Conservation (phyloP, 2,329 filamentous ascomycete species). For the Septoria petroselini region DNA sequence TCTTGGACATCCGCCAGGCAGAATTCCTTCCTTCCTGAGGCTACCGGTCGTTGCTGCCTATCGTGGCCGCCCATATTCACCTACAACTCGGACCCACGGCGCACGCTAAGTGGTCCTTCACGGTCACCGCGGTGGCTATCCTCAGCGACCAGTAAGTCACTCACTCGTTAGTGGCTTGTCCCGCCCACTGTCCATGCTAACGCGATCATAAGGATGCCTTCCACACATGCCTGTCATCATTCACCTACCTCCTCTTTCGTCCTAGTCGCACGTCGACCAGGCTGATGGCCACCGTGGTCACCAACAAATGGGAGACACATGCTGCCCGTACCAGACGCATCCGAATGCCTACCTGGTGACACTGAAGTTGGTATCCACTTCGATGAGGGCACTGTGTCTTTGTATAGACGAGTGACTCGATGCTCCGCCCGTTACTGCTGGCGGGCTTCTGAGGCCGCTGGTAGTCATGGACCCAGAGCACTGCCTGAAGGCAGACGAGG, state of each 20-base stretch:
- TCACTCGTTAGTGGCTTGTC: constrained; percentile 5
- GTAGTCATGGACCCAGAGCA: neutral
- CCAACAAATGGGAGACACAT: constrained; percentile 6
- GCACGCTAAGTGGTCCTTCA: constrained; percentile 1
- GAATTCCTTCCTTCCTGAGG: constrained; percentile 6
- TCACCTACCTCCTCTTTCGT: constrained; percentile 1
- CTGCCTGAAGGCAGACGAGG: constrained; percentile 14
- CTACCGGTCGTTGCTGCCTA: neutral
- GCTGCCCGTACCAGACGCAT: neutral
- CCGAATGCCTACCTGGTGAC: constrained; percentile 5
- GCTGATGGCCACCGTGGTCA: neutral
- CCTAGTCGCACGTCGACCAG: neutral
- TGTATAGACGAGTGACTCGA: constrained; percentile 4
- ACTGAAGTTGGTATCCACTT: constrained; percentile 11
- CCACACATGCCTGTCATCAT: neutral
- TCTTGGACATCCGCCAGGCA: neutral
- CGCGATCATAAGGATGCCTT: constrained; percentile 6
- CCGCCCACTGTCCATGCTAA: neutral
- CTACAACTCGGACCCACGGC: neutral
- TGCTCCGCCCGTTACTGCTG: constrained; percentile 12
- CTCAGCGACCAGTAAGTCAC: constrained; percentile 3
- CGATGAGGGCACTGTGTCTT: constrained; percentile 1
- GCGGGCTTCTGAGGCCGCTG: constrained; percentile 13
- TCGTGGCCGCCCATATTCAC: constrained; percentile 5
- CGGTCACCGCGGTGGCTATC: neutral